Conservation (phyloP, 192 early-diverging fungal species). For the Tieghemiomyces parasiticus region DNA sequence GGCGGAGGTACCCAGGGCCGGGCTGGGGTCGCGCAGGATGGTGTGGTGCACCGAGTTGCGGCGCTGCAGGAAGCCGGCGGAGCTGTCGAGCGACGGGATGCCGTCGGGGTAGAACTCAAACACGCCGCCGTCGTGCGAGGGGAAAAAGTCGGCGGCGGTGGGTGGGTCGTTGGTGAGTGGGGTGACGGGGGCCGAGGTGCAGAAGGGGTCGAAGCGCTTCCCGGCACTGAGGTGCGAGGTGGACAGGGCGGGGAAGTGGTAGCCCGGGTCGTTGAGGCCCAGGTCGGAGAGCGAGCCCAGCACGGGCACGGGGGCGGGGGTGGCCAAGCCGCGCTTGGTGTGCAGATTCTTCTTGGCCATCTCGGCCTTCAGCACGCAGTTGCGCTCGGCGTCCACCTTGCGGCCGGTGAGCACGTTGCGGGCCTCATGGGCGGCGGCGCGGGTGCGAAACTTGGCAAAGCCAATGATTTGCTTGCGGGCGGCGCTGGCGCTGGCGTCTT, state of each 20-base stretch:
- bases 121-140: neutral
- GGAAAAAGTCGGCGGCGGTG: conserved; percentile 10
- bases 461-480: conserved; percentile 45
- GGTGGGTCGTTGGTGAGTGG: neutral
- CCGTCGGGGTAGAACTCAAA: conserved; percentile 10
- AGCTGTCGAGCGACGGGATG: neutral
- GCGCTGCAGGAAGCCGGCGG: neutral
- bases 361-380: conserved; percentile 84
- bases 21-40: neutral
- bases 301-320: conserved; percentile 16
- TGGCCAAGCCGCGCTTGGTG: conserved; percentile 67
- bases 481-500: conserved; percentile 13
- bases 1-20: conserved; percentile 9
- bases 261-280: neutral
- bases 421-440: conserved; percentile 81
- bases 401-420: conserved; percentile 81
- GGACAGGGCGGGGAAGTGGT: conserved; percentile 6
- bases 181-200: conserved; percentile 10
- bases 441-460: conserved; percentile 92
- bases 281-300: neutral
- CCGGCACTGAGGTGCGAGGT: neutral
- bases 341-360: conserved; percentile 99
- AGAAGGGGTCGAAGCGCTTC: conserved; percentile 10
- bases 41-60: conserved; percentile 10
- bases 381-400: conserved; percentile 78